These are phyloP conservation scores for Gigaspora rosea DNA, from an alignment of 192 early-diverging fungal species.

Conservation along the genomic window DNA sequence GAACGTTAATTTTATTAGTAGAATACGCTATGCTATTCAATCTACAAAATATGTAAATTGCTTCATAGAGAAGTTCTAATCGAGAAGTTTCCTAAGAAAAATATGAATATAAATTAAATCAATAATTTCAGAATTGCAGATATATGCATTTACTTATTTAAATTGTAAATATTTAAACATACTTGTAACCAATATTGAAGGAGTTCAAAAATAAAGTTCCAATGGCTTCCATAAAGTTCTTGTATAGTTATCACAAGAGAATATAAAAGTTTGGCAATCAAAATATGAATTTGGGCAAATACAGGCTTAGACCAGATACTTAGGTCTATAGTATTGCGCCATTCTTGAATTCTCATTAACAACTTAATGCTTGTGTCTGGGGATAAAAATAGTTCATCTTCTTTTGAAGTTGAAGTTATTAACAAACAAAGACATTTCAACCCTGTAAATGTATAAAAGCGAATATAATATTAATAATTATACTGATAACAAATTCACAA, in stretches of 20 bases:
- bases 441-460: background rate
- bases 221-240: slow-evolving; percentile 49
- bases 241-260: slow-evolving; percentile 42
- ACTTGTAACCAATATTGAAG: slow-evolving; percentile 37
- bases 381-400: slow-evolving; percentile 35
- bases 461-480: background rate
- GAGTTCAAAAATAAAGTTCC: slow-evolving; percentile 42
- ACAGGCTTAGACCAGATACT: background rate
- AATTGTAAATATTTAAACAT: slow-evolving; percentile 7
- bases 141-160: background rate
- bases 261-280: slow-evolving; percentile 36
- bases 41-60: slow-evolving; percentile 4
- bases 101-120: background rate
- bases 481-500: background rate
- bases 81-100: background rate
- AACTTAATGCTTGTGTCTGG: slow-evolving; percentile 43
- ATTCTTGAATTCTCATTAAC: slow-evolving; percentile 43
- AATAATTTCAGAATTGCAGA: background rate
- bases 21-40: background rate
- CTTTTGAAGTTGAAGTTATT: slow-evolving; percentile 19
- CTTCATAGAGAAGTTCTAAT: slow-evolving; percentile 30
- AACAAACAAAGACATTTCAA: slow-evolving; percentile 9
- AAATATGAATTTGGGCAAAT: slow-evolving; percentile 9
- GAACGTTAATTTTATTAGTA: too few species aligned
- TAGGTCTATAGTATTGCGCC: slow-evolving; percentile 34